These are phyloP conservation scores for Colletotrichum lindemuthianum DNA, from an alignment of 2,329 filamentous ascomycete species.

Conservation along the genomic window DNA sequence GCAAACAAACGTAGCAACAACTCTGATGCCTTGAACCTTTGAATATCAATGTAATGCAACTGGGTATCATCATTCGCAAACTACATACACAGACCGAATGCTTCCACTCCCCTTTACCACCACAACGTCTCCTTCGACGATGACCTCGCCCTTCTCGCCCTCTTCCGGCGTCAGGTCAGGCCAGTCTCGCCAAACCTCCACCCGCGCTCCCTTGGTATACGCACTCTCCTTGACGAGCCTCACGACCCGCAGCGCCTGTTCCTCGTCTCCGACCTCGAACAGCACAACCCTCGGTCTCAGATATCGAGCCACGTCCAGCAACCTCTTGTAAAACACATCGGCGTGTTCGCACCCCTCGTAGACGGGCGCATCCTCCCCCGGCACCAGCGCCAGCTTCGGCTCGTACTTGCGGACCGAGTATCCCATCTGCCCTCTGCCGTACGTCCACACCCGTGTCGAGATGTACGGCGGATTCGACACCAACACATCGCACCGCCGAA, in stretches of 20 bases:
- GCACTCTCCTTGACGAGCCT: slow-evolving; percentile 51
- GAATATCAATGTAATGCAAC: not conserved
- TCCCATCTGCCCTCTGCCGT: slow-evolving; percentile 54
- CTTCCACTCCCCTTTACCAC: slow-evolving; percentile 57
- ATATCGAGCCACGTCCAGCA: slow-evolving; percentile 65
- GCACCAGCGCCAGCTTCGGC: slow-evolving; percentile 81
- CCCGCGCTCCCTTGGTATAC: slow-evolving; percentile 43
- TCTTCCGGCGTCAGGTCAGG: slow-evolving; percentile 54
- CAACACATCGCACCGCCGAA: slow-evolving; percentile 68
- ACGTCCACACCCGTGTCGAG: slow-evolving; percentile 61
- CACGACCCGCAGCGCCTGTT: slow-evolving; percentile 74
- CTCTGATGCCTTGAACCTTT: not conserved
- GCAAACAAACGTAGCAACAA: too few relatives aligned
- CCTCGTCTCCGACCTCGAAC: slow-evolving; percentile 77
- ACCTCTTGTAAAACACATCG: slow-evolving; percentile 73
- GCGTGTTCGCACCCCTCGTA: slow-evolving; percentile 49
- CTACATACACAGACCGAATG: slow-evolving; percentile 55
- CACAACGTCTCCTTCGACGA: slow-evolving; percentile 36
- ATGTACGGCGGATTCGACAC: slow-evolving; percentile 95
- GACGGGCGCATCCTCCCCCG: slow-evolving; percentile 43
- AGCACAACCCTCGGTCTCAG: slow-evolving; percentile 66
- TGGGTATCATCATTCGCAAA: not conserved
- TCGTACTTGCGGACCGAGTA: slow-evolving; percentile 87
- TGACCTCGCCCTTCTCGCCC: slow-evolving; percentile 40
- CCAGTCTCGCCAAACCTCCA: slow-evolving; percentile 80